Conservation (phyloP, 2,329 filamentous ascomycete species). For the Alternaria infectoria region DNA sequence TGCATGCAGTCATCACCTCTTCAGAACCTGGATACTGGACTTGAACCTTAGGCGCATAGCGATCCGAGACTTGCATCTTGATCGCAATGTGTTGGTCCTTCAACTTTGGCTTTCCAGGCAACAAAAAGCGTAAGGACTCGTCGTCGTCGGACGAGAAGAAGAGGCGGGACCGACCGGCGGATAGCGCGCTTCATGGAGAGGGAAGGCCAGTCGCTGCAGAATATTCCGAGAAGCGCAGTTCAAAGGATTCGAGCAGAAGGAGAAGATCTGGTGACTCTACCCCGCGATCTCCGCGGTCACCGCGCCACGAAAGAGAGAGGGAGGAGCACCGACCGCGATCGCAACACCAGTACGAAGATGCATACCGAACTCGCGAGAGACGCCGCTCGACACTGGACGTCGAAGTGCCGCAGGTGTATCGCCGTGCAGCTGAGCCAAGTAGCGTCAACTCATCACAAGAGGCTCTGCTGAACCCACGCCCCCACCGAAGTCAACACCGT, state of each 20-base stretch:
- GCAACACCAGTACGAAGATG: slow-evolving; percentile 23
- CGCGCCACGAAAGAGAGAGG: slow-evolving; percentile 31
- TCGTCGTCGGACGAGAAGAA: slow-evolving; percentile 39
- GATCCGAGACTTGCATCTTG: slow-evolving; percentile 29
- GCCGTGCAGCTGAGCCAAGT: slow-evolving; percentile 32
- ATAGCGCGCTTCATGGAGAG: slow-evolving; percentile 32
- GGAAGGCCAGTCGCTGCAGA: slow-evolving; percentile 31
- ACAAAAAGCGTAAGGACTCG: slow-evolving; percentile 37
- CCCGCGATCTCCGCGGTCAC: slow-evolving; percentile 24
- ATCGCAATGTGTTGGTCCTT: slow-evolving; percentile 49
- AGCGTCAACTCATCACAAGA: slow-evolving; percentile 43
- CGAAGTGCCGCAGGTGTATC: slow-evolving; percentile 37
- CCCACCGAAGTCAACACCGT: slow-evolving; percentile 40
- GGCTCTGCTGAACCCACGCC: slow-evolving; percentile 45
- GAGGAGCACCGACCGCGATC: slow-evolving; percentile 28
- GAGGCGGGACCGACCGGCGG: slow-evolving; percentile 32
- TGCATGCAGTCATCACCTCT: slow-evolving; percentile 26
- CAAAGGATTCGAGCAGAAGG: slow-evolving; percentile 32
- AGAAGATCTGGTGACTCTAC: slow-evolving; percentile 33
- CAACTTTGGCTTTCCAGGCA: slow-evolving; percentile 38
- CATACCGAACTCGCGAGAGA: slow-evolving; percentile 24
- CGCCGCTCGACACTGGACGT: slow-evolving; percentile 31
- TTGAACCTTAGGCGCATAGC: slow-evolving; percentile 32
- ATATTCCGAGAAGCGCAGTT: slow-evolving; percentile 41
- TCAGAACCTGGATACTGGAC: slow-evolving; percentile 19